These are phyloP conservation scores for Ascochyta koolunga DNA, from an alignment of 2,329 filamentous ascomycete species.

Conservation along the genomic window DNA sequence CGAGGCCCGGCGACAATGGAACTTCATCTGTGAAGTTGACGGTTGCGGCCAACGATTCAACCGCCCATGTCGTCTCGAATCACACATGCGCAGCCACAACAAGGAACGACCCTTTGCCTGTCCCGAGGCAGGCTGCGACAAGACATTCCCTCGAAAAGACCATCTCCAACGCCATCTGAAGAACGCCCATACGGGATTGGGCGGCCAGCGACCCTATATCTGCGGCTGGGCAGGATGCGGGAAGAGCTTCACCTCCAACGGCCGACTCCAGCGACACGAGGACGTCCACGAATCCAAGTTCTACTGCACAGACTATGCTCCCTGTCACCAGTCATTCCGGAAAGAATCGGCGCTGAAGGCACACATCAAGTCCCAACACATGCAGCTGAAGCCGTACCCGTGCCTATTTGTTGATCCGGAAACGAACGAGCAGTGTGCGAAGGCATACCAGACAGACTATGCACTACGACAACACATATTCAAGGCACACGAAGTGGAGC, in stretches of 20 bases:
- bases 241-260: constrained; percentile 82
- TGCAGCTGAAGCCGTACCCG: constrained; percentile 71
- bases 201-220: constrained; percentile 67
- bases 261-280: constrained; percentile 76
- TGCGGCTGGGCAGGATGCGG: constrained; percentile 76
- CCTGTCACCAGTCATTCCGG: constrained; percentile 79
- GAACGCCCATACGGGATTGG: constrained; percentile 69
- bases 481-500: constrained; percentile 69
- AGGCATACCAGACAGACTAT: constrained; percentile 74
- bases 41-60: constrained; percentile 86
- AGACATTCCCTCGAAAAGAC: constrained; percentile 84
- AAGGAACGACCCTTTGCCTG: constrained; percentile 84
- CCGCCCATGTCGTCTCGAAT: constrained; percentile 77
- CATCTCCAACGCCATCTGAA: constrained; percentile 87
- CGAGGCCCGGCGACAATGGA: constrained; percentile 68
- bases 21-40: constrained; percentile 74
- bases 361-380: constrained; percentile 78
- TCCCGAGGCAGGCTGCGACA: constrained; percentile 71
- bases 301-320: constrained; percentile 72
- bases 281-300: constrained; percentile 80
- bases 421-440: constrained; percentile 64
- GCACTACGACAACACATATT: constrained; percentile 74
- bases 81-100: constrained; percentile 81
- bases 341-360: constrained; percentile 86
- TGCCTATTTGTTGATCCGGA: constrained; percentile 66